Percentiles rank a stretch among this genome's conserved stretches.
Conservation (phyloP, 2,329 filamentous ascomycete genomes). For the Fonsecaea nubica region DNA sequence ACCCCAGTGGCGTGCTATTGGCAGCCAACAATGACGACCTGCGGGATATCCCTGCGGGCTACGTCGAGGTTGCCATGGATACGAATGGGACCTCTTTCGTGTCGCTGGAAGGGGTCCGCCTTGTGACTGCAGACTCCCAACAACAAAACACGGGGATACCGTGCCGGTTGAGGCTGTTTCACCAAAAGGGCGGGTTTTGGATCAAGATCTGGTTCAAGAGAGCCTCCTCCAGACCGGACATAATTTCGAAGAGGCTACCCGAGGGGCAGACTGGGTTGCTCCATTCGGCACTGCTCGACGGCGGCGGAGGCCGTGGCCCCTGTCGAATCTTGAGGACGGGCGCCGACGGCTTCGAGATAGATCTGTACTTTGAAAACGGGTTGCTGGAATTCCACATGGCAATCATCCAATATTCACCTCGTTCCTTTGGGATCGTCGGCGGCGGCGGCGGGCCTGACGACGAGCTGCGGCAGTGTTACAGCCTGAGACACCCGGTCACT, state of each 20-base stretch:
- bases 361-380: constrained; percentile 5
- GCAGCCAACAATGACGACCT: constrained; percentile 8
- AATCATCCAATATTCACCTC: background rate
- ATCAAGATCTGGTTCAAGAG: constrained; percentile 2
- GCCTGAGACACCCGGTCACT: background rate
- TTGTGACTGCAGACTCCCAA: background rate
- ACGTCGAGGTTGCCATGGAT: constrained; percentile 8
- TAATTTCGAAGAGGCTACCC: background rate
- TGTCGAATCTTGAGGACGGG: constrained; percentile 7
- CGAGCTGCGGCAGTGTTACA: constrained; percentile 9
- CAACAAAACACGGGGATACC: background rate
- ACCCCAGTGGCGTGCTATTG: constrained; percentile 8
- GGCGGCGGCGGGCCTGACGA: background rate
- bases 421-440: background rate
- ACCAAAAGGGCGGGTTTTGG: constrained; percentile 3
- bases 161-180: constrained; percentile 6
- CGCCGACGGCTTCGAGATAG: background rate
- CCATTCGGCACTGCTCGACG: constrained; percentile 1
- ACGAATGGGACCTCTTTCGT: constrained; percentile 6
- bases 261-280: background rate
- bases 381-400: background rate
- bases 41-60: background rate
- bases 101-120: background rate
- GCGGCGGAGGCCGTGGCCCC: background rate
- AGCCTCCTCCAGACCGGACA: background rate